These are phyloP conservation scores for Calonectria montana DNA, from an alignment of 2,329 filamentous ascomycete species.

Conservation along the genomic window DNA sequence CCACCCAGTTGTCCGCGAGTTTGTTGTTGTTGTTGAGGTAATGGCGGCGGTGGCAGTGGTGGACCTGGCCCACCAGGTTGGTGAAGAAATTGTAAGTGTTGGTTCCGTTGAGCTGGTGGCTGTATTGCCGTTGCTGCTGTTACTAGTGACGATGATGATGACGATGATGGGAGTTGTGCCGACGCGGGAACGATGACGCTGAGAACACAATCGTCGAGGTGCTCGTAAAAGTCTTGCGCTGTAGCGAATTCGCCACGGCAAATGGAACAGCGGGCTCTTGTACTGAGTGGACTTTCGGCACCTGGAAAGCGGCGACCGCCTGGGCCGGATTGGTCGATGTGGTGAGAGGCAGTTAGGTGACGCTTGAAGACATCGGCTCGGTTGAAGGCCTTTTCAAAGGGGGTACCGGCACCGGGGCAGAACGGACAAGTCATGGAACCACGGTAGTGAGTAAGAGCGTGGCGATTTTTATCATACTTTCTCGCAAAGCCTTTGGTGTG, in stretches of 20 bases:
- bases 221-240: slow-evolving; percentile 97
- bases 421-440: slow-evolving; percentile 98
- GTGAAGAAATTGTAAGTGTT: slow-evolving; percentile 6
- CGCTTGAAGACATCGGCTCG: slow-evolving; percentile 97
- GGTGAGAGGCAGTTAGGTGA: slow-evolving; percentile 91
- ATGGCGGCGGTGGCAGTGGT: neutral
- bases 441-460: slow-evolving; percentile 97
- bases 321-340: slow-evolving; percentile 92
- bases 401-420: slow-evolving; percentile 87
- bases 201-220: slow-evolving; percentile 78
- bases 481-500: slow-evolving; percentile 93
- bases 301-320: slow-evolving; percentile 68
- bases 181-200: slow-evolving; percentile 64
- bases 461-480: slow-evolving; percentile 98
- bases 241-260: slow-evolving; percentile 83
- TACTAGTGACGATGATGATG: slow-evolving; percentile 7
- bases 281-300: slow-evolving; percentile 43
- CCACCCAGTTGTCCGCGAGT: neutral
- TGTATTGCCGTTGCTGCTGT: neutral
- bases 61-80: neutral
- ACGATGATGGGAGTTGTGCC: neutral
- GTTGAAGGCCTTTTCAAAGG: slow-evolving; percentile 95
- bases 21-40: neutral
- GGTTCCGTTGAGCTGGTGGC: neutral
- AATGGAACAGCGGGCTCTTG: slow-evolving; percentile 89